Evolutionary conservation across 1,139 yeast genomes (phyloP), one percentile per base, ranked within the genome.

Genomic region (Candida gigantensis): DNA sequence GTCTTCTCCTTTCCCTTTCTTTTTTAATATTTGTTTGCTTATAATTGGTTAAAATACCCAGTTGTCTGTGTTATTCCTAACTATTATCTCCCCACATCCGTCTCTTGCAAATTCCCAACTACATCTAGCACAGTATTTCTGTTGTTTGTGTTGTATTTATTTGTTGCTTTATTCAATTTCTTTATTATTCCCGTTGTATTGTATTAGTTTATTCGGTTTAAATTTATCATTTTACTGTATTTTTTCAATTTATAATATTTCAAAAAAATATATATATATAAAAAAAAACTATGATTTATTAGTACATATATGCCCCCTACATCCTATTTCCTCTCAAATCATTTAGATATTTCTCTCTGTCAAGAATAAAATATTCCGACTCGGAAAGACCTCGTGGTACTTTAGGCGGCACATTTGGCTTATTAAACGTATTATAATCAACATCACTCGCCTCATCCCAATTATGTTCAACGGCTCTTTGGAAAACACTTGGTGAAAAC

Each of bases 361-460:
- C 76, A 39, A 70, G 48, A 3, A 65, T 62, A 42, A 67, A 74
- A 46, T 72, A 76, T 48, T 76, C 81, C 49, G 55, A 62, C 24
- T 72, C 72, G 3, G 63, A 57, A 46, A 76, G 53, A 0, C 81
- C 81, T 25, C 60, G 79, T 2, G 81, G 81, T 2, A 74, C 71
- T 14, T 51, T 52, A 0, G 80, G 79, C 13, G 11, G 11, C 13
- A n/a, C 25, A 23, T 12, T 3, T 3, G 13, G 13, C 34, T 72
- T 66, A 30, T 52, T 28, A 21, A 28, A 33, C 5, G 35, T 52
- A 30, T 54, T 59, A 28, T 47, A 52, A 19, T 59, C 60, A 17
- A 33, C 28, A 32, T 60, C 60, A 28, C 36, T 35, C 12, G 12
- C 12, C 11, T 28, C 28, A 24, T 25, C 35, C 37, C 37, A 38